Evolutionary conservation across 371 early-diverging fungal species (phyloP), one percentile per base, ranked within the genome.

Genomic region (Antonospora locustae): DNA sequence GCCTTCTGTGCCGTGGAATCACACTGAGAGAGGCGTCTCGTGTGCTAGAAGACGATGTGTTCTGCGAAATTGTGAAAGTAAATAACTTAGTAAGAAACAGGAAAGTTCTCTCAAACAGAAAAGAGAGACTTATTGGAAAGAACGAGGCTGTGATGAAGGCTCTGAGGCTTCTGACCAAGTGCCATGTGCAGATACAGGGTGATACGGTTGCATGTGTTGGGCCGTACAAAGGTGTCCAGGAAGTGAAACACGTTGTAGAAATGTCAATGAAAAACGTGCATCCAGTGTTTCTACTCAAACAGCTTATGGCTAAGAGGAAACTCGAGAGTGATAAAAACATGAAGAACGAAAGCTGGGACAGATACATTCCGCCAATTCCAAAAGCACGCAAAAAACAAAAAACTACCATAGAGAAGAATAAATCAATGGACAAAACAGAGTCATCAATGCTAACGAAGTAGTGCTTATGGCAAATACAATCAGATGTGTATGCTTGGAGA

Each of bases 241-340:
- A 85, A 50, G 83, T 86, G 17, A 81, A 90, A 32, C 77, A 84
- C 34, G 83, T 98, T 40, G 82, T 94, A 0, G 62, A 85, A 23
- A 91, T 91, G 73, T 91, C 93, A 67, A 87, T 98, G 86, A 86
- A 88, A 60, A 98, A 98, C 73, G 78, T 94, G 24, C 99, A 98
- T 71, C 99, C 99, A 12, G 88, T 96, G 60, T 95, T 93, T 74
- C 88, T 93, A 69, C 91, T 98, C 73, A 95, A 96, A 76, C 81
- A 80, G 76, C 62, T 96, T 30, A 93, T 98, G 90, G 89, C 94
- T 68, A 88, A 89, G 64, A 82, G 89, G 47, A 93, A 98, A 68
- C 76, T 98, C 25, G 86, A 86, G 25, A 90, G 90, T 68, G 96
- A 96, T 74, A 84, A 85, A 0, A 86, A 84, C 52, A 78, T 91